These are phyloP conservation scores for Thymus quinquecostatus DNA, from an alignment of 257 asterid genomes.

Conservation along the genomic window DNA sequence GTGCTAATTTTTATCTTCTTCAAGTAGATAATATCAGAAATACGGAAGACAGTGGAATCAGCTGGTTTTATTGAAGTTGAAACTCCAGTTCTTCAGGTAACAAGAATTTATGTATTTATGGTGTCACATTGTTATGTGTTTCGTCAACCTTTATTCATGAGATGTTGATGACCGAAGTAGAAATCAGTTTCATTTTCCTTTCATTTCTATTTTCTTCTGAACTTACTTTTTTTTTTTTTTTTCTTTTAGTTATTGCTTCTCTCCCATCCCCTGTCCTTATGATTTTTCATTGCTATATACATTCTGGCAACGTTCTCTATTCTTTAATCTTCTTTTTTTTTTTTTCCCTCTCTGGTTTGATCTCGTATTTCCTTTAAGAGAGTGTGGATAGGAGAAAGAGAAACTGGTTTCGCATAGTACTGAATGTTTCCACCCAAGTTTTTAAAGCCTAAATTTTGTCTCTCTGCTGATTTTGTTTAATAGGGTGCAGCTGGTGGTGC, in stretches of 20 bases:
- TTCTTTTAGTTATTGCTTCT: not conserved
- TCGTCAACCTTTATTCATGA: not conserved
- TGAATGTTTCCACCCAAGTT: not conserved
- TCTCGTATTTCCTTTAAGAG: not conserved
- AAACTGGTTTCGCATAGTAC: conserved; percentile 1
- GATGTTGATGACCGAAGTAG: too few species aligned
- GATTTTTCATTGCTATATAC: conserved; percentile 14
- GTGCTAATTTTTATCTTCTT: conserved; percentile 44
- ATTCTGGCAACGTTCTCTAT: conserved; percentile 3
- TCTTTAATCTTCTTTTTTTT: not conserved
- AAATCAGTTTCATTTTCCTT: not conserved
- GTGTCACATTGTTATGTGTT: not conserved
- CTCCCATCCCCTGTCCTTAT: not conserved
- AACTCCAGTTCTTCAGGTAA: conserved; percentile 98
- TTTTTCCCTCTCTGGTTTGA: not conserved
- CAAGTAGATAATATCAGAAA: conserved; percentile 92
- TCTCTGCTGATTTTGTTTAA: conserved; percentile 40
- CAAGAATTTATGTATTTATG: conserved; percentile 29
- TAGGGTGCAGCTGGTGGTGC: conserved; percentile 99
- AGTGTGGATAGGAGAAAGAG: not conserved
- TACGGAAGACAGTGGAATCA: conserved; percentile 89
- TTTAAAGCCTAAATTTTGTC: not conserved
- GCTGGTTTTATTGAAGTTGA: conserved; percentile 94
- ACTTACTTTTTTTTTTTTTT: not conserved
- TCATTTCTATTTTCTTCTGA: not conserved